Evolutionary conservation across 805 yeast species (phyloP).

Genomic region (Alloascoidea hylecoeti): DNA sequence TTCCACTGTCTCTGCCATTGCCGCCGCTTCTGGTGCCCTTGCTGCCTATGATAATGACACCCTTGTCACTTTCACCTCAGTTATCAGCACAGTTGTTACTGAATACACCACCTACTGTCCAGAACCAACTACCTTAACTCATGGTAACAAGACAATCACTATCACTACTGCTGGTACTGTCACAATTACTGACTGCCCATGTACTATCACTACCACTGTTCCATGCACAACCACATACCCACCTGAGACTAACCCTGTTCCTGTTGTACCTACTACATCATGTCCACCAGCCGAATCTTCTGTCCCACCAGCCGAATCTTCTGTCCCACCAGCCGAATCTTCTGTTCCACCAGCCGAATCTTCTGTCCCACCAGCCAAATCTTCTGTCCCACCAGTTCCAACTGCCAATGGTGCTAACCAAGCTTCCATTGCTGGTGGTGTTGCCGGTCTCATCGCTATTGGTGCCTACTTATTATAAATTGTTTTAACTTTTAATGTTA

Average conservation of each 20-base stretch:
- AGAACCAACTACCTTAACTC: conserved; percentile 12
- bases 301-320: background rate
- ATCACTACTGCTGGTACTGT: conserved; percentile 1
- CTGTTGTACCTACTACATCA: background rate
- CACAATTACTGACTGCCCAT: conserved; percentile 1
- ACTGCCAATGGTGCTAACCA: conserved; percentile 1
- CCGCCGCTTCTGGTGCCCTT: background rate
- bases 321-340: background rate
- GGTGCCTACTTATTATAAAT: background rate
- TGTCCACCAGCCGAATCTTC: background rate
- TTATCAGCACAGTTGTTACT: conserved; percentile 7
- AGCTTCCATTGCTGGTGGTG: background rate
- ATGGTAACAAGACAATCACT: conserved; percentile 13
- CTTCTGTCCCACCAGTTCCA: background rate
- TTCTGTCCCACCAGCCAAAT: too few species aligned
- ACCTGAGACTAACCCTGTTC: too few species aligned
- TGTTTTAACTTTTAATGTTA: background rate
- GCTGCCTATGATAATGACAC: background rate
- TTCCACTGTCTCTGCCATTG: conserved; percentile 1
- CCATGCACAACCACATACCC: background rate
- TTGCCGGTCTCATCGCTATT: conserved; percentile 1
- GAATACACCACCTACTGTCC: conserved; percentile 14
- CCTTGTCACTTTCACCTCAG: background rate
- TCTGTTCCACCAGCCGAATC: background rate
- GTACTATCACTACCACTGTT: background rate